phyloP scores from a whole-genome alignment of 2,329 filamentous ascomycete genomes.

The Ascochyta koolunga region DNA sequence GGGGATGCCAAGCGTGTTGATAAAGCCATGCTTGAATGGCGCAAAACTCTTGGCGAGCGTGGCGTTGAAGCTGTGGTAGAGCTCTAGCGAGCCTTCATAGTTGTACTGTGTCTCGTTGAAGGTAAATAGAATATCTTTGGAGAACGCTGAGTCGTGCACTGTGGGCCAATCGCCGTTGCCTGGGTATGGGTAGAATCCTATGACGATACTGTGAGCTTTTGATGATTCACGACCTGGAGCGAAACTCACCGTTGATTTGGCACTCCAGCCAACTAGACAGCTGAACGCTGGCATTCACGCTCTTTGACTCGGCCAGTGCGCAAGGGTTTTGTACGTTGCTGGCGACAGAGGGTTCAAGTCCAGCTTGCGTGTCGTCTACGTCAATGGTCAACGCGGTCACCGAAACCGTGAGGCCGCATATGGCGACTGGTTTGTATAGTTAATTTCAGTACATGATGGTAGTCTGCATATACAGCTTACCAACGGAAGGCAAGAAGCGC shows the following conservation, averaged over 20 bases:
- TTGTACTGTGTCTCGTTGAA: conserved; percentile 44
- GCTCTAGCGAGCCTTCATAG: conserved; percentile 32
- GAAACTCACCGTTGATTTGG: conserved; percentile 33
- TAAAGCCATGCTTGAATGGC: conserved; percentile 40
- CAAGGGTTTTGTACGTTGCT: conserved; percentile 28
- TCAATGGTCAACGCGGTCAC: background rate
- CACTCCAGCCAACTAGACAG: conserved; percentile 42
- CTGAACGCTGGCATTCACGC: conserved; percentile 36
- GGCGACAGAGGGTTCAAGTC: background rate
- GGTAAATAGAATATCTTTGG: conserved; percentile 34
- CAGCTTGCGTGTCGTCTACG: background rate
- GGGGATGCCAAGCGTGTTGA: conserved; percentile 35
- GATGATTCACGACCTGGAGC: too few relatives aligned
- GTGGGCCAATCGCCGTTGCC: conserved; percentile 38
- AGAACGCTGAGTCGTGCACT: conserved; percentile 32
- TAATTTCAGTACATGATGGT: background rate
- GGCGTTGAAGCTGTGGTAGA: conserved; percentile 38
- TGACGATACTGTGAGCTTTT: background rate
- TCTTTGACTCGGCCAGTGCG: conserved; percentile 25
- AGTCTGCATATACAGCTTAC: background rate
- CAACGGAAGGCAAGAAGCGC: background rate
- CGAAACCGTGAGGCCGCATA: background rate
- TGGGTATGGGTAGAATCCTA: conserved; percentile 43
- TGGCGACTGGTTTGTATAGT: background rate
- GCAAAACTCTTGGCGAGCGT: conserved; percentile 35